Evolutionary conservation across 2,329 filamentous ascomycete genomes (phyloP), one percentile per base, ranked within the genome.

Genomic region (Reticulascus tulasneorum): DNA sequence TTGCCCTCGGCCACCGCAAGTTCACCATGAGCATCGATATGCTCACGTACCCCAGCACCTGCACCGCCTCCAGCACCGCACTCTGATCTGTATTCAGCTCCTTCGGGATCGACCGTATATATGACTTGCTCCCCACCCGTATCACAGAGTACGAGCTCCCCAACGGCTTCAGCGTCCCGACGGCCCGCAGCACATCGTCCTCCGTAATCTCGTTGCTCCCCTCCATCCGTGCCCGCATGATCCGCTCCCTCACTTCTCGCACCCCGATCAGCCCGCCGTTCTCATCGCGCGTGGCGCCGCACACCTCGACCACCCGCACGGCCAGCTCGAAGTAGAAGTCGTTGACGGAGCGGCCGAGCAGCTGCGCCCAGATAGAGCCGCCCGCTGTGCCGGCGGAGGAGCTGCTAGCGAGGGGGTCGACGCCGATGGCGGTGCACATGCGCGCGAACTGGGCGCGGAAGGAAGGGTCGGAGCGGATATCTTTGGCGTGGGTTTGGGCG

Each of bases 261-360:
- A 97, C 75, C 9, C 86, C 86, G 35, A 98, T 87, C 52, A 98
- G 69, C 0, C 93, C 93, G 7, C 93, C 93, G 58, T 98, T 98
- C 63, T 96, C 91, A 5, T 77, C 79, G 34, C 93, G 73, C 28
- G 89, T 96, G 34, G 83, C 79, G 6, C 88, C 75, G 57, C 93
- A 98, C 7, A 96, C 80, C 61, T 97, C 91, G 6, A 98, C 93
- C 1, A 97, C 86, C 32, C 87, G 77, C n/a, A 97, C 91, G 2
- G 89, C 93, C 29, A 98, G 79, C 67, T 94, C 91, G 61, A 97
- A 97, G 66, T 97, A 98, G 58, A 98, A 98, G 61, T 98, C 93
- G 58, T 96, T 94, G 49, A 98, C 90, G 51, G 82, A 89, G 41
- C 85, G 79, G 20, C 93, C 93, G 15, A 97, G 74, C 45, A 97